A percentile compares a stretch with the other conserved stretches of the same genome.
Evolutionary conservation across 1,139 yeast species (phyloP).

Genomic region (Candida tetrigidarum): DNA sequence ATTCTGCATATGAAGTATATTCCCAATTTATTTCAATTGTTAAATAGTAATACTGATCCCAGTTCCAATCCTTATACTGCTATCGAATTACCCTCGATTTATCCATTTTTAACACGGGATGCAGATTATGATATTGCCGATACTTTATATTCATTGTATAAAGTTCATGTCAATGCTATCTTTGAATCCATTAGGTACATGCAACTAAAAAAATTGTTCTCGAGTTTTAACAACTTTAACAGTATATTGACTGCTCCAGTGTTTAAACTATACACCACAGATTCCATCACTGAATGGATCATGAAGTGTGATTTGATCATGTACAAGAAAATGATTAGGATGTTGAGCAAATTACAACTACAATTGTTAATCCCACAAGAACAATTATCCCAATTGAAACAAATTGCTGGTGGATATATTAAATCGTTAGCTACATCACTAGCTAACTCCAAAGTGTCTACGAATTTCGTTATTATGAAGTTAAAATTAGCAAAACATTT

Average conservation of each 20-base stretch:
- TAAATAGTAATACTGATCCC: constrained; percentile 26
- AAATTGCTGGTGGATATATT: constrained; percentile 46
- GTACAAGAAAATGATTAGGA: constrained; percentile 62
- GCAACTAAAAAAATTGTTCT: constrained; percentile 65
- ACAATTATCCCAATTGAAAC: constrained; percentile 54
- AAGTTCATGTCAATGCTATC: constrained; percentile 62
- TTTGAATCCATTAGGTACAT: constrained; percentile 70
- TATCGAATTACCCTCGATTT: constrained; percentile 55
- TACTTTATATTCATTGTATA: constrained; percentile 63
- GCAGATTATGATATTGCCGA: constrained; percentile 64
- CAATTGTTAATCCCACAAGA: constrained; percentile 60
- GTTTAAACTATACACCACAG: constrained; percentile 57
- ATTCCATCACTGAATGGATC: constrained; percentile 64
- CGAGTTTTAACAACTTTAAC: constrained; percentile 57
- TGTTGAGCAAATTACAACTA: constrained; percentile 68
- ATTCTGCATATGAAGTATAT: constrained; percentile 33
- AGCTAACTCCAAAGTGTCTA: constrained; percentile 49
- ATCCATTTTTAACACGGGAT: constrained; percentile 51
- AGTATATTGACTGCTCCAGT: constrained; percentile 69
- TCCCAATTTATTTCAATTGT: constrained; percentile 39
- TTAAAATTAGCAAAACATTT: constrained; percentile 60
- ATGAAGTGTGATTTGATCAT: constrained; percentile 64
- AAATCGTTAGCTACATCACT: constrained; percentile 42
- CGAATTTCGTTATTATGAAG: constrained; percentile 54
- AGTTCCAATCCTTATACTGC: constrained; percentile 29